Conservation (phyloP, 192 early-diverging fungal genomes). For the Piromyces sp. region DNA sequence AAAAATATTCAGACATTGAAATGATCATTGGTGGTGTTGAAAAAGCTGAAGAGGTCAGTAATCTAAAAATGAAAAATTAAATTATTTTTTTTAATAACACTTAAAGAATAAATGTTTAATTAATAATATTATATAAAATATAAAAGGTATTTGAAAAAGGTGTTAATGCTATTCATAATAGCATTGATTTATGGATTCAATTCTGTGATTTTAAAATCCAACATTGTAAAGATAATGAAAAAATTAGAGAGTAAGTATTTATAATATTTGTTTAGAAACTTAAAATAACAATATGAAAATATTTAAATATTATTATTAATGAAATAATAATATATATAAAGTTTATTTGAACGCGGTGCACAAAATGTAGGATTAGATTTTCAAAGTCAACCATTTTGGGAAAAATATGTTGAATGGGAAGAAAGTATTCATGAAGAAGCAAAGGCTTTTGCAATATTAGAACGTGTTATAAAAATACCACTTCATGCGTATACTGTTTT, state of each 20-base stretch:
- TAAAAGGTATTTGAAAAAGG: constrained; percentile 54
- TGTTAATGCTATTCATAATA: constrained; percentile 43
- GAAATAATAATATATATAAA: constrained; percentile 9
- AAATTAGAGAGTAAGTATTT: constrained; percentile 38
- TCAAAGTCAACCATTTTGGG: constrained; percentile 45
- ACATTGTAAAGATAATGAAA: constrained; percentile 26
- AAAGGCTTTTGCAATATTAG: constrained; percentile 28
- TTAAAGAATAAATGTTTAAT: no score
- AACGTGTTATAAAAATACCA: constrained; percentile 48
- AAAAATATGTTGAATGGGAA: constrained; percentile 33
- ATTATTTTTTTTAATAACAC: no score
- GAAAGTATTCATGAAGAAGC: constrained; percentile 7
- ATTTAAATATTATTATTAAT: no score
- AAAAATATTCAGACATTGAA: constrained; percentile 54
- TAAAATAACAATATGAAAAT: no score
- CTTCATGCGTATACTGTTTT: constrained; percentile 55
- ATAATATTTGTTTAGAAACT: neutral
- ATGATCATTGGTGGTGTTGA: constrained; percentile 25
- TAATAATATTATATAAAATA: neutral
- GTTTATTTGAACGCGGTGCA: constrained; percentile 50
- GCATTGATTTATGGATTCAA: constrained; percentile 55
- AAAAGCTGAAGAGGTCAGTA: constrained; percentile 36
- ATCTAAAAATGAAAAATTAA: neutral
- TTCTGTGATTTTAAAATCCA: constrained; percentile 47
- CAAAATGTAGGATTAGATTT: constrained; percentile 45